phyloP scores from a whole-genome alignment of 306 rosid genomes.

The Elaeagnus macrophylla region DNA sequence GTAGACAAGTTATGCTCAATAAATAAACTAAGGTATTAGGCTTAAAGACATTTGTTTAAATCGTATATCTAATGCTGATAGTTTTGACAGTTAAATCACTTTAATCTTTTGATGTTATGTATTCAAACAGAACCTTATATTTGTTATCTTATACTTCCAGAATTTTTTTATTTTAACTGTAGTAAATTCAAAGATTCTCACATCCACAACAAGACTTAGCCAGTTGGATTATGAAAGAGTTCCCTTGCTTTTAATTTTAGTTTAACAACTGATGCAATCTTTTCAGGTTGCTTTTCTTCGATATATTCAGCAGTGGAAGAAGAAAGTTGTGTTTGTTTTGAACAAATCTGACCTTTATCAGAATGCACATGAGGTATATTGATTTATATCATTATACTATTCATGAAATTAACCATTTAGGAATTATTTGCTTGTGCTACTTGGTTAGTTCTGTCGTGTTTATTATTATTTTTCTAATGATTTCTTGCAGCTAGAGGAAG shows the following conservation, averaged over 20 bases:
- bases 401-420: conserved; percentile 6
- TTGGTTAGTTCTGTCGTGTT: conserved; percentile 3
- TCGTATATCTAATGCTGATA: too few species aligned
- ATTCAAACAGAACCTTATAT: neutral
- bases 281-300: conserved; percentile 84
- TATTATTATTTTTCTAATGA: conserved; percentile 14
- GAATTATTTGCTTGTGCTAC: conserved; percentile 10
- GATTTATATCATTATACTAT: conserved; percentile 12
- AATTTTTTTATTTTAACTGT: neutral
- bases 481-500: conserved; percentile 87
- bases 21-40: too few species aligned
- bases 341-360: conserved; percentile 88
- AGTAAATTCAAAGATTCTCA: neutral
- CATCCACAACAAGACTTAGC: neutral
- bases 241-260: conserved; percentile 8
- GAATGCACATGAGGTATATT: conserved; percentile 56
- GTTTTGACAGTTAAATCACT: too few species aligned
- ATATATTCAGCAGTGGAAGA: conserved; percentile 96
- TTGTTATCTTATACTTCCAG: neutral
- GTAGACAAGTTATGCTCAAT: too few species aligned
- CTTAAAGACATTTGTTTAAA: too few species aligned
- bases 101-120: too few species aligned
- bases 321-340: conserved; percentile 88
- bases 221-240: neutral
- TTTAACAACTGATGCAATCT: conserved; percentile 4